A percentile compares a stretch with the other conserved stretches of the same genome.
Evolutionary conservation across 129 eudicot genomes (phyloP).

Genomic region (Sambucus nigra): DNA sequence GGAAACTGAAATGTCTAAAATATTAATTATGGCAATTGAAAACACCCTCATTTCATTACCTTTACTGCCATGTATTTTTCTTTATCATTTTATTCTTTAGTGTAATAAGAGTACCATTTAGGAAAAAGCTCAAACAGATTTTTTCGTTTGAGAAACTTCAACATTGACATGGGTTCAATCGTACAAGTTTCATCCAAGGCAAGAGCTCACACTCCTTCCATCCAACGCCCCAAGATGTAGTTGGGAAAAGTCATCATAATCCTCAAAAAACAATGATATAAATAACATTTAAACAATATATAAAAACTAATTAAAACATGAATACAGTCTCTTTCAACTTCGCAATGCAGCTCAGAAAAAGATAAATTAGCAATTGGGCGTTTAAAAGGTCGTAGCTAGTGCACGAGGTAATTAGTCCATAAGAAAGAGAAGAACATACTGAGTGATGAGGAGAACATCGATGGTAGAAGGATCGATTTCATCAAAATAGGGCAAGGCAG

Average conservation of each 20-base stretch:
- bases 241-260: background rate
- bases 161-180: background rate
- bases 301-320: no score
- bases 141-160: no score
- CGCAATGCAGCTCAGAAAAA: background rate
- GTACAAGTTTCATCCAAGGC: background rate
- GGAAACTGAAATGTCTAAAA: background rate
- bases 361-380: background rate
- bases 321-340: no score
- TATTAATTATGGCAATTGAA: background rate
- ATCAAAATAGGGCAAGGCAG: constrained; percentile 95
- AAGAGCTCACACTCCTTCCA: background rate
- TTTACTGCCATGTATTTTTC: background rate
- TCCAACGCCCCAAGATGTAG: background rate
- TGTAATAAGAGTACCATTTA: no score
- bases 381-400: background rate
- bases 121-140: background rate
- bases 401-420: no score
- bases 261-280: background rate
- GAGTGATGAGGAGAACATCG: constrained; percentile 88
- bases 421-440: constrained; percentile 35
- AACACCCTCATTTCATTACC: no score
- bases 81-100: background rate
- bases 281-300: no score
- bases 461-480: constrained; percentile 89